phyloP scores from a whole-genome alignment of 768 basidiomycete species.

The Mycena crocata region DNA sequence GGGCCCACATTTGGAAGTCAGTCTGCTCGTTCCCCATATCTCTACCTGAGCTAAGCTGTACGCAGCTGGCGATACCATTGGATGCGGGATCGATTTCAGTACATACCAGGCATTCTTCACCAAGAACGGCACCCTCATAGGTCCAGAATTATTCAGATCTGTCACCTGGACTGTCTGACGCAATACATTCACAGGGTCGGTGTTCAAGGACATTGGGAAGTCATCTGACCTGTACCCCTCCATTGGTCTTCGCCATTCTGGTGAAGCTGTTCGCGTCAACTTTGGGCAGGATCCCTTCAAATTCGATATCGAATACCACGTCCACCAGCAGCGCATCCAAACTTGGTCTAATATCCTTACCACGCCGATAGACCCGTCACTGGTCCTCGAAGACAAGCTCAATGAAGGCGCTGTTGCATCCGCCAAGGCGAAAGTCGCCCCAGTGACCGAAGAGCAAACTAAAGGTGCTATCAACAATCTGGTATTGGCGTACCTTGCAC shows the following conservation, averaged over 20 bases:
- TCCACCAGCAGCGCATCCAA: slow-evolving; percentile 73
- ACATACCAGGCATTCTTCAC: slow-evolving; percentile 88
- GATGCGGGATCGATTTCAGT: slow-evolving; percentile 93
- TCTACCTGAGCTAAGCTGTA: slow-evolving; percentile 23
- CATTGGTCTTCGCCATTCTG: slow-evolving; percentile 85
- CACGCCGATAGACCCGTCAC: slow-evolving; percentile 59
- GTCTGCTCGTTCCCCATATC: slow-evolving; percentile 38
- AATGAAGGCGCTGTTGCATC: slow-evolving; percentile 18
- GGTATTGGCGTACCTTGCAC: slow-evolving; percentile 82
- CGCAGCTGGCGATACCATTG: slow-evolving; percentile 87
- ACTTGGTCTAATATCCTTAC: slow-evolving; percentile 77
- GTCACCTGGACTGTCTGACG: slow-evolving; percentile 2
- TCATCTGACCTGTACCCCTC: slow-evolving; percentile 82
- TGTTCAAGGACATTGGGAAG: slow-evolving; percentile 79
- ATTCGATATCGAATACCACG: slow-evolving; percentile 91
- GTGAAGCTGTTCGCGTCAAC: slow-evolving; percentile 86
- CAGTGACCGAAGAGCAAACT: slow-evolving; percentile 60
- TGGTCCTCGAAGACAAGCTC: slow-evolving; percentile 40
- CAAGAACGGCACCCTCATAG: slow-evolving; percentile 83
- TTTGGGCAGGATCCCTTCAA: slow-evolving; percentile 89
- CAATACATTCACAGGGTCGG: slow-evolving; percentile 58
- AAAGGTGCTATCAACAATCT: slow-evolving; percentile 77
- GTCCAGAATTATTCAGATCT: slow-evolving; percentile 47
- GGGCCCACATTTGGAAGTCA: slow-evolving; percentile 86
- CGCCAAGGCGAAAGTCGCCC: slow-evolving; percentile 38